phyloP scores from a whole-genome alignment of 1,284 basidiomycete genomes.

The Neotropicomus parvogracilis region DNA sequence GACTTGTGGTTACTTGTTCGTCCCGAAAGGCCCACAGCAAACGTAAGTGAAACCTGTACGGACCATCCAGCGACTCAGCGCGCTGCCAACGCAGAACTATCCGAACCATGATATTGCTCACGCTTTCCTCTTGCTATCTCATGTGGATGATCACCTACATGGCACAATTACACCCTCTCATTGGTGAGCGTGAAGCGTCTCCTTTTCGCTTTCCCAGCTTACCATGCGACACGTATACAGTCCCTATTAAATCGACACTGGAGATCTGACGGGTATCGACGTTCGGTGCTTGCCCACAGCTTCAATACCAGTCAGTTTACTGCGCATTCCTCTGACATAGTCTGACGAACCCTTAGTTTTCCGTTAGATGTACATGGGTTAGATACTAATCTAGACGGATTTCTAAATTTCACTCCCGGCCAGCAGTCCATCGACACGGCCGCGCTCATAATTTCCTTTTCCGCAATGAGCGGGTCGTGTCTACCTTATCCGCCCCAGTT shows the following conservation, averaged over 20 bases:
- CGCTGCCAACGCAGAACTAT: constrained; percentile 55
- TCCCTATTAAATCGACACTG: constrained; percentile 14
- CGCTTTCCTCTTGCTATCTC: constrained; percentile 80
- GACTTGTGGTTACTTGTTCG: constrained; percentile 61
- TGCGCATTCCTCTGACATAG: not conserved
- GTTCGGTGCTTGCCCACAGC: not conserved
- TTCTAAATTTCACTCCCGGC: constrained; percentile 9
- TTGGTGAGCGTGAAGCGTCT: constrained; percentile 52
- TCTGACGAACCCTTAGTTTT: constrained; percentile 10
- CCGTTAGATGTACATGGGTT: constrained; percentile 27
- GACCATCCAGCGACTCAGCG: not conserved
- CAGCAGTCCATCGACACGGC: not conserved
- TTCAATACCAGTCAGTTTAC: constrained; percentile 25
- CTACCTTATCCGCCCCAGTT: constrained; percentile 1
- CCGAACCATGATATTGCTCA: constrained; percentile 74
- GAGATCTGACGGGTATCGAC: constrained; percentile 17
- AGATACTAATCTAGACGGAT: constrained; percentile 23
- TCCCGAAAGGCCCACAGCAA: constrained; percentile 84
- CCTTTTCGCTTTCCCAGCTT: constrained; percentile 1
- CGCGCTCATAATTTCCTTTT: not conserved
- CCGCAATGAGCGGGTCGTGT: constrained; percentile 1
- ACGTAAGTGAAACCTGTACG: constrained; percentile 54
- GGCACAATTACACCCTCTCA: constrained; percentile 85
- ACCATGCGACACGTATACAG: constrained; percentile 10
- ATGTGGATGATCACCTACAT: constrained; percentile 95